Base-by-base conservation (phyloP, 345 rosid species). In the Syzygium grande region DNA sequence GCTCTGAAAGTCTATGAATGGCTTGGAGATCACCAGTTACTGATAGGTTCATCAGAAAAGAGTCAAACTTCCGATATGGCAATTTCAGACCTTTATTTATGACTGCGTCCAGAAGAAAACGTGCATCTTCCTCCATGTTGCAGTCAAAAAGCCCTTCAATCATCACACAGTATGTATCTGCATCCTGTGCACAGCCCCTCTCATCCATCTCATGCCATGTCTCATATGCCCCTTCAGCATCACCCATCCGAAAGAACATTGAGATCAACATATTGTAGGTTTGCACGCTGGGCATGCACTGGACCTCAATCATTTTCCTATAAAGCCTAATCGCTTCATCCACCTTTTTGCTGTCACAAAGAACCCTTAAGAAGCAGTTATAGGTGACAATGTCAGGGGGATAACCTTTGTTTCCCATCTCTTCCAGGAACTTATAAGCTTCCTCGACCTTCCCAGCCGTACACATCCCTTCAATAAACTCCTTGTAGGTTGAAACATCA, bases 361-460 rank as follows among this genome's bases (percentile, higher is more conserved):
- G 94, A 68, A 96, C 98, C 92, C 95, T 95, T 65, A 98, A 93
- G 88, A 98, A 96, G 90, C 98, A 96, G 88, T 96, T 96, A 89
- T 94, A 95, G 84, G 99, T 94, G 86, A 96, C 97, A 84, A 96
- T 93, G 92, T 96, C 99, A 46, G 96, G 96, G 23, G 98, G 99
- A 86, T 94, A 96, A 85, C 99, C 99, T 91, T 90, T 95, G 89
- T 90, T 91, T 52, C 97, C 94, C 98, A 96, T 96, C 93, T 93
- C 97, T 85, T 96, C 94, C 89, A 98, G 89, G 89, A 98, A 93
- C 91, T 86, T 94, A 86, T 95, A 96, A 34, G 98, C 99, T 88
- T 93, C 97, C 85, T 93, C 97, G 16, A 93, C 77, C 54, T 96
- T 96, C 51, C 96, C 99, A 58, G 94, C 94, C 65, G 87, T 87